Conservation (phyloP, 345 rosid species). For the Euphorbia peplus region DNA sequence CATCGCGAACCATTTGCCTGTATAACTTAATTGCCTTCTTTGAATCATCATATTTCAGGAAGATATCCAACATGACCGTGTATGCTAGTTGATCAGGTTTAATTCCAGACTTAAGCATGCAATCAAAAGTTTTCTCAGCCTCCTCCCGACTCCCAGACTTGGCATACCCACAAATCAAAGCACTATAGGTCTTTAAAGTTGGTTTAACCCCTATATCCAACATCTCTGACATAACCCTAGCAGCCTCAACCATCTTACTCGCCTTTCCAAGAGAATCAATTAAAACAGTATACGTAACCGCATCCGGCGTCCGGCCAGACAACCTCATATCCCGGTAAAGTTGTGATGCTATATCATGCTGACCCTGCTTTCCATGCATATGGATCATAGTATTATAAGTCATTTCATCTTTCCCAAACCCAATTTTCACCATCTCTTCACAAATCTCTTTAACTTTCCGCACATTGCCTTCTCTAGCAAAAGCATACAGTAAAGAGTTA, state of each 20-base stretch:
- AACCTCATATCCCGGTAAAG: constrained; percentile 81
- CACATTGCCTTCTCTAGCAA: constrained; percentile 79
- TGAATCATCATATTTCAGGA: constrained; percentile 56
- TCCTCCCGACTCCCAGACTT: constrained; percentile 78
- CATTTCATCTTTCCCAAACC: constrained; percentile 84
- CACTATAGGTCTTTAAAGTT: constrained; percentile 81
- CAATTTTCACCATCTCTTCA: constrained; percentile 70
- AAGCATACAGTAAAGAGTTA: constrained; percentile 91
- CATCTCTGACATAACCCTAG: constrained; percentile 87
- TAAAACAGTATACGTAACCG: constrained; percentile 77
- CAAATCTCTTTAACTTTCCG: constrained; percentile 68
- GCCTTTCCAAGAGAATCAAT: constrained; percentile 94
- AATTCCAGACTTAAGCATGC: constrained; percentile 77
- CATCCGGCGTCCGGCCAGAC: constrained; percentile 74
- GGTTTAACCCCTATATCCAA: constrained; percentile 76
- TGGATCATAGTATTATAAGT: constrained; percentile 88
- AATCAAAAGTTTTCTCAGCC: constrained; percentile 70
- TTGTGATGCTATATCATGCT: constrained; percentile 62
- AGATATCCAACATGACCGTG: constrained; percentile 82
- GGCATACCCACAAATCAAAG: constrained; percentile 92
- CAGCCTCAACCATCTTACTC: constrained; percentile 65
- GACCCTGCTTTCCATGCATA: constrained; percentile 94
- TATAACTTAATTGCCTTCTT: constrained; percentile 61
- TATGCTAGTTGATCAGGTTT: constrained; percentile 82
- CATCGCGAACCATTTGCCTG: constrained; percentile 60